Conservation (phyloP, 2,329 filamentous ascomycete genomes). For the Lachnellula subtilissima region DNA sequence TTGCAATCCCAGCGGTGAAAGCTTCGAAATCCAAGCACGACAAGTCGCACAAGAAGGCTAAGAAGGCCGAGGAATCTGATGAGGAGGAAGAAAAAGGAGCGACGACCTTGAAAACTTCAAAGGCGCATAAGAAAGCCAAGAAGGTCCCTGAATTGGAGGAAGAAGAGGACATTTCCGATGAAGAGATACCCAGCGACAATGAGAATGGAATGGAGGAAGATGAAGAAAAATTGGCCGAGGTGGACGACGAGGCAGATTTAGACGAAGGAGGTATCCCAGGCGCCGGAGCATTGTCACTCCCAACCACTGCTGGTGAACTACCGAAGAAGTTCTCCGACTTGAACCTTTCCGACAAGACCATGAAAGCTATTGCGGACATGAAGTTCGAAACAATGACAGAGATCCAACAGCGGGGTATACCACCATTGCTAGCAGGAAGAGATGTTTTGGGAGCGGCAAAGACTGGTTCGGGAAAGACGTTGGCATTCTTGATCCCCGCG, state of each 20-base stretch:
- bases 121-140: conserved; percentile 34
- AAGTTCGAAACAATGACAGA: conserved; percentile 93
- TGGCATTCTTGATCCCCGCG: conserved; percentile 90
- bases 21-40: conserved; percentile 21
- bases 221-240: conserved; percentile 10
- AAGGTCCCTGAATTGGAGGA: conserved; percentile 31
- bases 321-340: conserved; percentile 47
- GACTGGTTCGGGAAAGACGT: conserved; percentile 91
- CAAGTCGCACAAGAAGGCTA: conserved; percentile 33
- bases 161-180: conserved; percentile 21
- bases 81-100: conserved; percentile 18
- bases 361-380: conserved; percentile 83
- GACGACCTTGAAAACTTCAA: conserved; percentile 17
- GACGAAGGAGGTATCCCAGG: conserved; percentile 17
- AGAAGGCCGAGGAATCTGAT: conserved; percentile 26
- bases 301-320: conserved; percentile 11
- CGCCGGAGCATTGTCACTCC: conserved; percentile 21
- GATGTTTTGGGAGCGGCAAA: conserved; percentile 95
- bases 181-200: conserved; percentile 29
- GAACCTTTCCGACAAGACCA: conserved; percentile 80
- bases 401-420: conserved; percentile 84
- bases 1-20: conserved; percentile 13
- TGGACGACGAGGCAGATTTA: conserved; percentile 18
- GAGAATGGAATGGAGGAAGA: conserved; percentile 29
- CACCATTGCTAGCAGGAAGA: conserved; percentile 79